These are phyloP conservation scores for Globisporangium nodosum DNA, from an alignment of 352 stramenopile genomes.

Conservation along the genomic window DNA sequence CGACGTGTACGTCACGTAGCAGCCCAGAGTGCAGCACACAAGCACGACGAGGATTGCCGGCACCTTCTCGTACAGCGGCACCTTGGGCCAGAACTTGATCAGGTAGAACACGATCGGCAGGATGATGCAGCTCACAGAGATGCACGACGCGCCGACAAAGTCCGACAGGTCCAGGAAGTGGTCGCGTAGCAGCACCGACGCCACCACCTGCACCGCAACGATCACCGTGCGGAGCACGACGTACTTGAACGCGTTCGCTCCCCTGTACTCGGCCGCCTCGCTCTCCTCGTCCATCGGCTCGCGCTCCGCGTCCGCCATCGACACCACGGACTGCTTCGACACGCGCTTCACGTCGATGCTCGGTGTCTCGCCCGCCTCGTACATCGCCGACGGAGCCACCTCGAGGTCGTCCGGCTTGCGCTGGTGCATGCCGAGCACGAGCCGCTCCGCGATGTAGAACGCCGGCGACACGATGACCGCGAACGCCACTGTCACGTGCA, in stretches of 20 bases:
- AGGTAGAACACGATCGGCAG: slow-evolving; percentile 19
- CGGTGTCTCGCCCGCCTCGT: slow-evolving; percentile 6
- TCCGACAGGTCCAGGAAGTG: slow-evolving; percentile 17
- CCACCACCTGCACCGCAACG: slow-evolving; percentile 4
- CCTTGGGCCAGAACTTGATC: background rate
- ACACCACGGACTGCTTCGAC: slow-evolving; percentile 16
- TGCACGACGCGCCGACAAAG: slow-evolving; percentile 17
- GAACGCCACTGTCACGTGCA: slow-evolving; percentile 48
- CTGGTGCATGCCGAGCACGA: slow-evolving; percentile 61
- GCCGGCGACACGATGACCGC: slow-evolving; percentile 42
- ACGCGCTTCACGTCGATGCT: slow-evolving; percentile 10
- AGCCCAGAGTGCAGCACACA: slow-evolving; percentile 7
- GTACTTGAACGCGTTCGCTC: slow-evolving; percentile 17
- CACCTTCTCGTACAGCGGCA: slow-evolving; percentile 13
- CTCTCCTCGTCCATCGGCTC: slow-evolving; percentile 11
- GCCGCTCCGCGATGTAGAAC: slow-evolving; percentile 56
- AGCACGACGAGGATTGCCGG: slow-evolving; percentile 10
- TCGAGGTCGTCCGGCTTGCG: slow-evolving; percentile 16
- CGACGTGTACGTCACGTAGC: slow-evolving; percentile 11
- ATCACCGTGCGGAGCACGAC: slow-evolving; percentile 1
- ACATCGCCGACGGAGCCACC: background rate
- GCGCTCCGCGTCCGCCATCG: slow-evolving; percentile 17
- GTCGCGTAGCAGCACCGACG: slow-evolving; percentile 11
- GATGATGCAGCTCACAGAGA: slow-evolving; percentile 17
- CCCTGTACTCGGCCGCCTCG: slow-evolving; percentile 21